phyloP scores from a whole-genome alignment of 371 early-diverging fungal species.

The Massospora cicadina region DNA sequence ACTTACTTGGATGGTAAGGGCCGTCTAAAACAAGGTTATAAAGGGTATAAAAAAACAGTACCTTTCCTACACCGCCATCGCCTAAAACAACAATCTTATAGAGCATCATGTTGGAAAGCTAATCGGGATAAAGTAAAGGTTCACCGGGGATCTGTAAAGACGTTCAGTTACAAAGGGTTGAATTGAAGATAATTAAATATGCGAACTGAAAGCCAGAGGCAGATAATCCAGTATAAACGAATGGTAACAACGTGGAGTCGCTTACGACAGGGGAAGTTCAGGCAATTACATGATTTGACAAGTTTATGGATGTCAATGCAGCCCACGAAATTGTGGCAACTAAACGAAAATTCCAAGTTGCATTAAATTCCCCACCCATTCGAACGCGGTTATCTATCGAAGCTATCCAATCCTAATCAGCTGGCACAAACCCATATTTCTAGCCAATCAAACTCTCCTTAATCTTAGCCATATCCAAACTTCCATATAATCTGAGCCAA shows the following conservation, averaged over 20 bases:
- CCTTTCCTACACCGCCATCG: slow-evolving; percentile 17
- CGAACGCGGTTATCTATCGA: background rate
- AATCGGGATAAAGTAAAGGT: background rate
- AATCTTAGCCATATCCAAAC: too few species aligned
- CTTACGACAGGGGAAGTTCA: background rate
- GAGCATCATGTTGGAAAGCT: slow-evolving; percentile 9
- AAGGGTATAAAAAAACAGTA: slow-evolving; percentile 9
- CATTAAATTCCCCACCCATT: background rate
- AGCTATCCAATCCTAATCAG: background rate
- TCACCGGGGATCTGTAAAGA: background rate
- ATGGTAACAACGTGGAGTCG: background rate
- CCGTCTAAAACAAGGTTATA: slow-evolving; percentile 11
- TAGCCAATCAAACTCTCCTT: background rate
- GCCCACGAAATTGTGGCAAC: background rate
- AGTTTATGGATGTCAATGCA: background rate
- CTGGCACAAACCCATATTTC: background rate
- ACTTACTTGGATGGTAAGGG: slow-evolving; percentile 16
- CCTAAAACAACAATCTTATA: slow-evolving; percentile 18
- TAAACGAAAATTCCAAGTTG: background rate
- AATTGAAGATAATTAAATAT: background rate
- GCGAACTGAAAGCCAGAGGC: background rate
- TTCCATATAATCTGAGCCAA: too few species aligned
- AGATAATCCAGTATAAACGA: background rate
- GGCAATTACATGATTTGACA: background rate
- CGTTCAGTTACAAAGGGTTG: background rate